phyloP scores from a whole-genome alignment of 108 stramenopile genomes.

The Pseudonitzschia multistriata region DNA sequence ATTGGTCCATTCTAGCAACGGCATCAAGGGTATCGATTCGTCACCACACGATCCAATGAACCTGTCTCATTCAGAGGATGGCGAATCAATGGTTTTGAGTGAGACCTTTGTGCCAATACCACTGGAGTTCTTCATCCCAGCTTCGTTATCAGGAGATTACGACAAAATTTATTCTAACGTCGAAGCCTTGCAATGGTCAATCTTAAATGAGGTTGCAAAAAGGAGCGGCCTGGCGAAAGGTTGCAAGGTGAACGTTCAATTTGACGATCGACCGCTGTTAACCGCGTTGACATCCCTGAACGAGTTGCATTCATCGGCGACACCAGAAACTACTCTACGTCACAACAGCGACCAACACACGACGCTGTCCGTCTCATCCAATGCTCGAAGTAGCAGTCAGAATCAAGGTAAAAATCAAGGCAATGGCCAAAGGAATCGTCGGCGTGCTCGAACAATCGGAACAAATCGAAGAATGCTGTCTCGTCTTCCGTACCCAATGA shows the following conservation, averaged over 20 bases:
- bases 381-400: not conserved
- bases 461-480: not conserved
- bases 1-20: not conserved
- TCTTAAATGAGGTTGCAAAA: not conserved
- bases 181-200: slow-evolving; percentile 11
- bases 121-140: slow-evolving; percentile 4
- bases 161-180: not conserved
- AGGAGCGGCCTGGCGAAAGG: not conserved
- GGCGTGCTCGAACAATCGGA: not conserved
- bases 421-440: not conserved
- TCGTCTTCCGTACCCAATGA: slow-evolving; percentile 4
- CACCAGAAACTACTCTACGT: not conserved
- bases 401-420: not conserved
- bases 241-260: slow-evolving; percentile 3
- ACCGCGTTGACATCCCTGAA: not conserved
- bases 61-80: not conserved
- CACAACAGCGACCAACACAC: not conserved
- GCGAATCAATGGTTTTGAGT: not conserved
- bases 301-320: not conserved
- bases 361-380: not conserved
- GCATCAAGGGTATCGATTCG: not conserved
- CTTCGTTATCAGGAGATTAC: not conserved
- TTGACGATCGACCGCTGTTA: not conserved
- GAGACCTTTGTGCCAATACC: not conserved
- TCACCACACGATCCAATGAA: not conserved